phyloP scores from a whole-genome alignment of 192 early-diverging fungal genomes.

The Haplosporangium gracile region DNA sequence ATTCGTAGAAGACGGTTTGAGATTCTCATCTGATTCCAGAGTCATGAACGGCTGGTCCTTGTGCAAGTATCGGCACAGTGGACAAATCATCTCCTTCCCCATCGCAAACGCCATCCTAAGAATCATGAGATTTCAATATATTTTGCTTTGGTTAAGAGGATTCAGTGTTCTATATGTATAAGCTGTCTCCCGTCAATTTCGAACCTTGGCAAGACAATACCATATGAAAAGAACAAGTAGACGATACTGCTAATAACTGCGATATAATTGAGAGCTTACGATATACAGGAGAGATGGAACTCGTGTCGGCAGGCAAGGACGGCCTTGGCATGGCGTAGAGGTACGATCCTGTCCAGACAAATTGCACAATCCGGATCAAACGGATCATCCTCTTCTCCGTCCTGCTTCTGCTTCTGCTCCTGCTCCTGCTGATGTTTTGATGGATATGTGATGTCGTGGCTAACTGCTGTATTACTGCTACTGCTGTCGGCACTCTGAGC shows the following conservation, averaged over 20 bases:
- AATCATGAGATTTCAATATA: too few relatives aligned
- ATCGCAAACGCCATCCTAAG: conserved; percentile 52
- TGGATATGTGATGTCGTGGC: neutral
- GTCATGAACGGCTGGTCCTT: conserved; percentile 54
- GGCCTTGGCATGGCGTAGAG: conserved; percentile 41
- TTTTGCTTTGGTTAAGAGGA: too few relatives aligned
- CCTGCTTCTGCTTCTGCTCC: neutral
- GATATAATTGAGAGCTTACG: conserved; percentile 27
- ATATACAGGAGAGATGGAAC: conserved; percentile 53
- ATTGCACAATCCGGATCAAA: conserved; percentile 35
- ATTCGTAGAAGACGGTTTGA: neutral
- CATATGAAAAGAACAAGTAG: neutral
- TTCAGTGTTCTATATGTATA: neutral
- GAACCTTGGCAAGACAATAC: neutral
- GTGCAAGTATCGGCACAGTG: conserved; percentile 48
- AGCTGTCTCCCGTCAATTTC: neutral
- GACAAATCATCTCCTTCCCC: conserved; percentile 54
- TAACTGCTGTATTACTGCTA: neutral
- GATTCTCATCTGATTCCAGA: conserved; percentile 16
- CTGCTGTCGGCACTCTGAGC: neutral
- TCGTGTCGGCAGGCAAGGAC: conserved; percentile 47
- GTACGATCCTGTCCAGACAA: conserved; percentile 35
- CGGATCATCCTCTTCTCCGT: neutral
- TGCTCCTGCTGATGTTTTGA: neutral
- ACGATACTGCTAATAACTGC: neutral